phyloP scores from a whole-genome alignment of 352 stramenopile species.

The Phytophthora colocasiae region DNA sequence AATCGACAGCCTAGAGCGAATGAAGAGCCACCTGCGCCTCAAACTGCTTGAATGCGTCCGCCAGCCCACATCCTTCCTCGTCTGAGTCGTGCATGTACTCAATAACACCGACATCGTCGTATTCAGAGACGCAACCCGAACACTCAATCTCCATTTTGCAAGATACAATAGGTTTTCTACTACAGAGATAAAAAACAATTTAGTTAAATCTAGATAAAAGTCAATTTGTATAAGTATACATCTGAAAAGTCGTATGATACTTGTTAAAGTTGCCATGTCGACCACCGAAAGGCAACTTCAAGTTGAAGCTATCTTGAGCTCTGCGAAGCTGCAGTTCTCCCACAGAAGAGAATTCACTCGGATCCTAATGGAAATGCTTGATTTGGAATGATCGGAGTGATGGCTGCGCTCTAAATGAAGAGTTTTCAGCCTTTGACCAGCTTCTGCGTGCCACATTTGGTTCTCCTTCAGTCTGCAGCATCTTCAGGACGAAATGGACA shows the following conservation, averaged over 20 bases:
- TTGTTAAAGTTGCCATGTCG: conserved; percentile 7
- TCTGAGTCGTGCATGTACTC: conserved; percentile 13
- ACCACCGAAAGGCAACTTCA: conserved; percentile 35
- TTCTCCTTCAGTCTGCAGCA: conserved; percentile 11
- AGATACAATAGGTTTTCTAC: background rate
- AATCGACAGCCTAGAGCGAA: background rate
- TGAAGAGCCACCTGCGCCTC: conserved; percentile 40
- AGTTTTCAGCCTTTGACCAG: background rate
- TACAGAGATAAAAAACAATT: too few species aligned
- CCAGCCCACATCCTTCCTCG: conserved; percentile 35
- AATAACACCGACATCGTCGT: conserved; percentile 2
- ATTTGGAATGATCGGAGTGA: conserved; percentile 27
- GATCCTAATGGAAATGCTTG: conserved; percentile 19
- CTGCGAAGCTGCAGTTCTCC: conserved; percentile 16
- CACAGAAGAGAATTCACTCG: background rate
- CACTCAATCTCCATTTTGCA: conserved; percentile 16
- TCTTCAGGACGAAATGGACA: conserved; percentile 22
- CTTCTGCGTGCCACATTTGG: conserved; percentile 24
- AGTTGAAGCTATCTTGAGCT: conserved; percentile 33
- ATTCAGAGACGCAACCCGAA: conserved; percentile 16
- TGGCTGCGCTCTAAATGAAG: conserved; percentile 36
- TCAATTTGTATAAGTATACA: too few species aligned
- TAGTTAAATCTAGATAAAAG: too few species aligned
- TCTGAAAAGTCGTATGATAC: conserved; percentile 6
- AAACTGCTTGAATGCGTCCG: conserved; percentile 66